These are phyloP conservation scores for Botrytis porri DNA, from an alignment of 2,329 filamentous ascomycete genomes.

Conservation along the genomic window DNA sequence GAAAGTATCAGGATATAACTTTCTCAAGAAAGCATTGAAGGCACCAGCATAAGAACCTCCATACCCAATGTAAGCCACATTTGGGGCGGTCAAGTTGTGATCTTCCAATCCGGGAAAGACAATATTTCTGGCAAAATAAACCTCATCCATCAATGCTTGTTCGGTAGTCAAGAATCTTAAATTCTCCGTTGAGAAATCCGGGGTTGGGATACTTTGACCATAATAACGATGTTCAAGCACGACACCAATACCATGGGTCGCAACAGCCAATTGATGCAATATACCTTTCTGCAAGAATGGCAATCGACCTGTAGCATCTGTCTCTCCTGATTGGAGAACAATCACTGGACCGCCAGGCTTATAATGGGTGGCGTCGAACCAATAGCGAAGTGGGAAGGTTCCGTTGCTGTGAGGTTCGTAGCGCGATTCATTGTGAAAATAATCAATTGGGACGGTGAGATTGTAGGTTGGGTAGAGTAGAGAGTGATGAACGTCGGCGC, in stretches of 20 bases:
- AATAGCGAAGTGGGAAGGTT: constrained; percentile 72
- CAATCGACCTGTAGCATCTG: constrained; percentile 58
- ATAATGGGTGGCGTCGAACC: constrained; percentile 77
- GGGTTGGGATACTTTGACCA: constrained; percentile 67
- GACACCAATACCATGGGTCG: constrained; percentile 72
- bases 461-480: constrained; percentile 39
- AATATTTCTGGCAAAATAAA: constrained; percentile 74
- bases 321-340: constrained; percentile 71
- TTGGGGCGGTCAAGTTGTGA: constrained; percentile 61
- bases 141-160: constrained; percentile 76
- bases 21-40: constrained; percentile 72
- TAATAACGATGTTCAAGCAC: constrained; percentile 89
- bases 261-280: constrained; percentile 64
- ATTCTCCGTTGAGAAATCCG: constrained; percentile 64
- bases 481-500: constrained; percentile 27
- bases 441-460: constrained; percentile 56
- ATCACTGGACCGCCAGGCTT: constrained; percentile 76
- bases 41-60: constrained; percentile 82
- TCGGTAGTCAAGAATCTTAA: constrained; percentile 81
- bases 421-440: constrained; percentile 75
- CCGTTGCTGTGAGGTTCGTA: constrained; percentile 74
- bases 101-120: constrained; percentile 68
- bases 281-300: constrained; percentile 76
- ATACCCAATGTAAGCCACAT: constrained; percentile 72
- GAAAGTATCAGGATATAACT: constrained; percentile 74